These are phyloP conservation scores for Petasospora fabianii DNA, from an alignment of 1,139 yeast species.

Conservation along the genomic window DNA sequence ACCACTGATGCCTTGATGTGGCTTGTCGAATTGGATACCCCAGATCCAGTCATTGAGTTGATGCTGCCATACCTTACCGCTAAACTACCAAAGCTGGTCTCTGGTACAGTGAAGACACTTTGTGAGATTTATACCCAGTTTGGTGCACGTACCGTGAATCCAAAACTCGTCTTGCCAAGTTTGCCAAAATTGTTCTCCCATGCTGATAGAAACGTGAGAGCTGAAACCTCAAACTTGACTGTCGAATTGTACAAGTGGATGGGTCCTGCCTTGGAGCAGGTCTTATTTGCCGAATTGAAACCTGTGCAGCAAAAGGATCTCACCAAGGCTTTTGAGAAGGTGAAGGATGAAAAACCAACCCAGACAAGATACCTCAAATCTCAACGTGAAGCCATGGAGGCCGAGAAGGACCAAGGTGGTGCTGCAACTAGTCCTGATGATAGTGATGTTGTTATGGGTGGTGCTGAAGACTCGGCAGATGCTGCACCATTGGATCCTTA, in stretches of 20 bases:
- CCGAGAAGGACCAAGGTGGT: conserved; percentile 19
- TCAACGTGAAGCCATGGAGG: conserved; percentile 41
- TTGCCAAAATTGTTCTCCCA: conserved; percentile 76
- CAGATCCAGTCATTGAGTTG: conserved; percentile 65
- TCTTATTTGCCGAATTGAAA: conserved; percentile 68
- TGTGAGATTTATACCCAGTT: conserved; percentile 54
- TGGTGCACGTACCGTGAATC: conserved; percentile 68
- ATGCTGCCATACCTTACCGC: conserved; percentile 60
- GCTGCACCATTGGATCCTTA: conserved; percentile 44
- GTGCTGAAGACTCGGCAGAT: conserved; percentile 31
- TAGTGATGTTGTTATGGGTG: conserved; percentile 45
- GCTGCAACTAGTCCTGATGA: conserved; percentile 28
- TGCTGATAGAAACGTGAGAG: conserved; percentile 83
- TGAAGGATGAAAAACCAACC: conserved; percentile 42
- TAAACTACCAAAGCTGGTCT: conserved; percentile 74
- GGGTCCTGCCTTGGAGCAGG: conserved; percentile 58
- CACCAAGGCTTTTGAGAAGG: conserved; percentile 58
- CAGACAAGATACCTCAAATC: conserved; percentile 56
- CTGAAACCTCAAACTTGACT: conserved; percentile 68
- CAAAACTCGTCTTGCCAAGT: conserved; percentile 54
- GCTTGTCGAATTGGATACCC: conserved; percentile 62
- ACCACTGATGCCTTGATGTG: conserved; percentile 59
- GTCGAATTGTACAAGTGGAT: conserved; percentile 75
- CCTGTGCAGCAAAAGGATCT: conserved; percentile 92
- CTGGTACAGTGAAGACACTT: conserved; percentile 60